phyloP scores from a whole-genome alignment of 1,139 yeast species.

The Debaryomyces subglobosus region DNA sequence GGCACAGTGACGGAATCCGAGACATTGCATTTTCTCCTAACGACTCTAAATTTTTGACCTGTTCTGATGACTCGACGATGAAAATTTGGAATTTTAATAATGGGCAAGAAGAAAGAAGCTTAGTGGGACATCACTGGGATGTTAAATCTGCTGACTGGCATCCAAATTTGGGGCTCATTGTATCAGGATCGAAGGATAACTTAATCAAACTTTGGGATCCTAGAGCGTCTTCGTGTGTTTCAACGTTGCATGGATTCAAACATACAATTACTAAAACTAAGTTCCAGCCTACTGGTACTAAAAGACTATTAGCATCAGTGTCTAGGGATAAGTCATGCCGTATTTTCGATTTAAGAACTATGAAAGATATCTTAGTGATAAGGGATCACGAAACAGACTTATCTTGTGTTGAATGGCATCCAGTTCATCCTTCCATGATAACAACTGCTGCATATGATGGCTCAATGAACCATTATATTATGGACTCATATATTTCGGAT shows the following conservation, averaged over 20 bases:
- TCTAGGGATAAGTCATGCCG: slow-evolving; percentile 89
- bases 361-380: slow-evolving; percentile 74
- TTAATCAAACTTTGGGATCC: slow-evolving; percentile 96
- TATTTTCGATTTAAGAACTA: slow-evolving; percentile 81
- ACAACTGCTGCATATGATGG: slow-evolving; percentile 93
- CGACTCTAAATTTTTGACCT: slow-evolving; percentile 87
- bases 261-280: slow-evolving; percentile 86
- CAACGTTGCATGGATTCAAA: slow-evolving; percentile 88
- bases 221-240: slow-evolving; percentile 67
- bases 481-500: slow-evolving; percentile 55
- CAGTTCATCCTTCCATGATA: slow-evolving; percentile 76
- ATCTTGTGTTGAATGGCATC: slow-evolving; percentile 90
- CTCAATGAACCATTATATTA: slow-evolving; percentile 72
- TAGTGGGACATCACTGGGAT: slow-evolving; percentile 98
- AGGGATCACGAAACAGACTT: slow-evolving; percentile 85
- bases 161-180: slow-evolving; percentile 79
- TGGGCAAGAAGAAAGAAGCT: slow-evolving; percentile 78
- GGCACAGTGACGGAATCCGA: slow-evolving; percentile 80
- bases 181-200: slow-evolving; percentile 92
- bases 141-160: slow-evolving; percentile 98
- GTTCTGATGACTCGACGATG: slow-evolving; percentile 86
- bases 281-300: slow-evolving; percentile 75
- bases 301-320: slow-evolving; percentile 77
- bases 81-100: slow-evolving; percentile 95
- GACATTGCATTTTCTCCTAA: slow-evolving; percentile 89